A percentile compares a stretch with the other conserved stretches of the same genome.
Evolutionary conservation across 208 protist species (phyloP).

Genomic region (Porcisia hertigi): DNA sequence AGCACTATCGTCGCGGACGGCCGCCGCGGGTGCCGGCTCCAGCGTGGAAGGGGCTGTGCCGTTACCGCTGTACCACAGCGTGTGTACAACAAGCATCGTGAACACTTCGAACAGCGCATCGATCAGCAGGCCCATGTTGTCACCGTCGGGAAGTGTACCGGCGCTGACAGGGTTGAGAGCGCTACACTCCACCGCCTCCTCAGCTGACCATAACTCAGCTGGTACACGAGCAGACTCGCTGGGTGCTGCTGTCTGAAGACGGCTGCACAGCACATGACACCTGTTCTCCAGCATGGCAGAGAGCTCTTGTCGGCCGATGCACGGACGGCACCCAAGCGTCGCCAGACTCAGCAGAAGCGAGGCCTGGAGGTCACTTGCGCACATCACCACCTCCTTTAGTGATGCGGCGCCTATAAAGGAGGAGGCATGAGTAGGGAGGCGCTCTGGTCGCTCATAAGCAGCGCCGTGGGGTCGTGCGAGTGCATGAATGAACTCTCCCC

Average conservation of each 20-base stretch:
- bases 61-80: neutral
- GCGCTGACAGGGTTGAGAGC: neutral
- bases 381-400: constrained; percentile 4
- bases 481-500: constrained; percentile 5
- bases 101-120: neutral
- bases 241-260: neutral
- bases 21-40: neutral
- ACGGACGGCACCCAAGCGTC: constrained; percentile 6
- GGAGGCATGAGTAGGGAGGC: neutral
- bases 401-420: constrained; percentile 6
- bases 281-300: neutral
- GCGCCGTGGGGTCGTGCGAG: neutral
- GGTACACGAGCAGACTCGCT: neutral
- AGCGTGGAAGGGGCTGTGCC: neutral
- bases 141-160: neutral
- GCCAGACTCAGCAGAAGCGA: constrained; percentile 8
- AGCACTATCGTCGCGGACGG: neutral
- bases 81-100: neutral
- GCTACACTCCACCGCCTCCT: neutral
- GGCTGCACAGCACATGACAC: neutral
- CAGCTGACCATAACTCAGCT: neutral
- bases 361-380: neutral
- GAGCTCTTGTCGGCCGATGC: constrained; percentile 1
- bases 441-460: neutral
- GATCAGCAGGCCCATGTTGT: neutral